phyloP scores from a whole-genome alignment of 1,284 basidiomycete species.

The Singerocomus rubriflavus region DNA sequence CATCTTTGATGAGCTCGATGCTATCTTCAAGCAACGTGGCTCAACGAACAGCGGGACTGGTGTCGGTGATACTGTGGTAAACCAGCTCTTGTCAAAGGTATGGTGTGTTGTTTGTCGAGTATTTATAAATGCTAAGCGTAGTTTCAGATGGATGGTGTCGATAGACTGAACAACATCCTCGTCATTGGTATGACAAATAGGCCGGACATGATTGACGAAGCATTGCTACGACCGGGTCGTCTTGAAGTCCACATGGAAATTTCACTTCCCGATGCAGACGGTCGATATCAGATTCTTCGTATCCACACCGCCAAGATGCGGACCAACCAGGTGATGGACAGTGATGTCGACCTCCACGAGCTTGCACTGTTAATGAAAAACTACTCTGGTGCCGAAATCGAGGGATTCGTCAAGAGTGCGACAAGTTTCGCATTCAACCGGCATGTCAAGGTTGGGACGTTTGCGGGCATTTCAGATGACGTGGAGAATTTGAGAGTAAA shows the following conservation, averaged over 20 bases:
- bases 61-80: constrained; percentile 98
- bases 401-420: constrained; percentile 95
- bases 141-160: constrained; percentile 95
- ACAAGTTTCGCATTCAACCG: constrained; percentile 98
- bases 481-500: constrained; percentile 93
- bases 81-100: constrained; percentile 96
- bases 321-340: constrained; percentile 86
- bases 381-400: constrained; percentile 97
- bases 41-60: constrained; percentile 89
- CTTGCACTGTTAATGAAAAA: constrained; percentile 91
- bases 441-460: constrained; percentile 96
- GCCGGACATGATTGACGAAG: constrained; percentile 99
- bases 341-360: constrained; percentile 83
- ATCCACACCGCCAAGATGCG: constrained; percentile 98
- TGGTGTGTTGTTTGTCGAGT: background rate
- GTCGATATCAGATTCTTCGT: constrained; percentile 90
- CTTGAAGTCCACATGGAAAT: constrained; percentile 99
- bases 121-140: background rate
- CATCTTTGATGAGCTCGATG: constrained; percentile 99
- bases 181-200: constrained; percentile 99
- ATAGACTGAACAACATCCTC: constrained; percentile 98
- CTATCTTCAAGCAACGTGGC: constrained; percentile 98
- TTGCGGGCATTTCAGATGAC: constrained; percentile 95
- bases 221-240: constrained; percentile 94
- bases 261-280: constrained; percentile 91